phyloP scores from a whole-genome alignment of 2,329 filamentous ascomycete genomes.

The Pseudogymnoascus destructans region DNA sequence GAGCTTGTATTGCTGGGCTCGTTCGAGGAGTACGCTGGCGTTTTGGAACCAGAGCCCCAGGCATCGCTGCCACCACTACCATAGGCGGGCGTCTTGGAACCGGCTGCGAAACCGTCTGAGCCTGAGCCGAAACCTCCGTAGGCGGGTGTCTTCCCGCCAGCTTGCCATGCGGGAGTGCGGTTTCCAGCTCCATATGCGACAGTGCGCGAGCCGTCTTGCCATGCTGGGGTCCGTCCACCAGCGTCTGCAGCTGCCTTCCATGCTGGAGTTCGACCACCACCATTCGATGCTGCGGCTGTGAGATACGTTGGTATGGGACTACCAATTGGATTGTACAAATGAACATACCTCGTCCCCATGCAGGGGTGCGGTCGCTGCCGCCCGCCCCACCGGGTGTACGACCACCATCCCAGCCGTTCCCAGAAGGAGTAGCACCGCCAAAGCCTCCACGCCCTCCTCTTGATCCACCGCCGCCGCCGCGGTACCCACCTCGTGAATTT shows the following conservation, averaged over 20 bases:
- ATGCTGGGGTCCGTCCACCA: constrained; percentile 50
- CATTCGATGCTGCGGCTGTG: constrained; percentile 40
- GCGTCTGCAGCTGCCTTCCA: constrained; percentile 42
- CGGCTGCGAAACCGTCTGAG: constrained; percentile 47
- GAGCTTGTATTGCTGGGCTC: constrained; percentile 50
- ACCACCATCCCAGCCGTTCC: constrained; percentile 43
- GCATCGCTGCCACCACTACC: constrained; percentile 48
- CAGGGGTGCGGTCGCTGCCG: constrained; percentile 57
- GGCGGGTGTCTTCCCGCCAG: constrained; percentile 60
- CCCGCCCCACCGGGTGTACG: constrained; percentile 53
- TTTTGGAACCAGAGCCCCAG: constrained; percentile 41
- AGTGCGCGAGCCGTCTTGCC: constrained; percentile 52
- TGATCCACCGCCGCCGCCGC: constrained; percentile 32
- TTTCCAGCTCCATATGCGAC: constrained; percentile 60
- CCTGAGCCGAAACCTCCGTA: constrained; percentile 24
- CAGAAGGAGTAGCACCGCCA: constrained; percentile 34
- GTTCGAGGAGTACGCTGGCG: constrained; percentile 54
- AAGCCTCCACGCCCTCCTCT: constrained; percentile 34
- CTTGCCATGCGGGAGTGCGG: constrained; percentile 66
- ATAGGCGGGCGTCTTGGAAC: constrained; percentile 69
- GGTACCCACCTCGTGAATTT: constrained; percentile 34
- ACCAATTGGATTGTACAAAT: neutral
- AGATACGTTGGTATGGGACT: constrained; percentile 14
- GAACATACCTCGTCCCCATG: constrained; percentile 59
- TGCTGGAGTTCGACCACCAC: constrained; percentile 47